Evolutionary conservation across 2,329 filamentous ascomycete genomes (phyloP).

Genomic region (Hypoxylon sp.): DNA sequence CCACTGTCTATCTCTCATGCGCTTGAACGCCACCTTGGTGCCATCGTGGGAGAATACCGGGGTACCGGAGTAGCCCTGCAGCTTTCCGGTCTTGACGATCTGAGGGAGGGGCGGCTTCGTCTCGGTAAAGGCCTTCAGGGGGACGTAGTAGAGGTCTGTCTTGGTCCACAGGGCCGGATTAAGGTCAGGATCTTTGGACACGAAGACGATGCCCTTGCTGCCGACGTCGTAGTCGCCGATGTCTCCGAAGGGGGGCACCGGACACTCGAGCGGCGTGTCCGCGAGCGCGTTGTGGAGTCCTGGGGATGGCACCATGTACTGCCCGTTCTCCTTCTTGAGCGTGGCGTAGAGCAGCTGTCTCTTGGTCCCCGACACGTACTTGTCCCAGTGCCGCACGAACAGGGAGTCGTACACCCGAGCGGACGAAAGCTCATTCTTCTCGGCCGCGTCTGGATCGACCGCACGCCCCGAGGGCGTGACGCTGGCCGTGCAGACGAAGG

Average conservation of each 20-base stretch:
- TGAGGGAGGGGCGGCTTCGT: slow-evolving; percentile 58
- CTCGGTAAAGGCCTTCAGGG: slow-evolving; percentile 67
- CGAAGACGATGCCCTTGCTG: slow-evolving; percentile 71
- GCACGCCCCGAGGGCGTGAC: slow-evolving; percentile 74
- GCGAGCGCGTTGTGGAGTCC: slow-evolving; percentile 70
- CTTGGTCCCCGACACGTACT: slow-evolving; percentile 73
- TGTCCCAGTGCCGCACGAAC: slow-evolving; percentile 85
- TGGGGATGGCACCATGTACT: slow-evolving; percentile 53
- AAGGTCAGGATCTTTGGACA: slow-evolving; percentile 76
- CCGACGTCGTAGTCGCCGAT: slow-evolving; percentile 81
- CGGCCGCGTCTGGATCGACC: slow-evolving; percentile 69
- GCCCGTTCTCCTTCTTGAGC: slow-evolving; percentile 48
- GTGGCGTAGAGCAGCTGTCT: slow-evolving; percentile 63
- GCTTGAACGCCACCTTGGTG: slow-evolving; percentile 74
- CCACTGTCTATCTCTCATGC: slow-evolving; percentile 79
- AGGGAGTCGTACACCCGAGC: slow-evolving; percentile 77
- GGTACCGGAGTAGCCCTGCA: slow-evolving; percentile 69
- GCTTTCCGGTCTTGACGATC: slow-evolving; percentile 62
- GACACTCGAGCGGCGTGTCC: slow-evolving; percentile 67
- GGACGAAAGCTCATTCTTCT: slow-evolving; percentile 66
- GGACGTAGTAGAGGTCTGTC: slow-evolving; percentile 79
- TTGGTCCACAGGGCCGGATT: slow-evolving; percentile 80
- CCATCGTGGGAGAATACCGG: slow-evolving; percentile 81
- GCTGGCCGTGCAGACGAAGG: slow-evolving; percentile 67
- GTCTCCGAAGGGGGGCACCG: slow-evolving; percentile 80